Percentiles rank a stretch among this genome's conserved stretches.
Evolutionary conservation across 192 early-diverging fungal genomes (phyloP).

Genomic region (Coemansia biformis): DNA sequence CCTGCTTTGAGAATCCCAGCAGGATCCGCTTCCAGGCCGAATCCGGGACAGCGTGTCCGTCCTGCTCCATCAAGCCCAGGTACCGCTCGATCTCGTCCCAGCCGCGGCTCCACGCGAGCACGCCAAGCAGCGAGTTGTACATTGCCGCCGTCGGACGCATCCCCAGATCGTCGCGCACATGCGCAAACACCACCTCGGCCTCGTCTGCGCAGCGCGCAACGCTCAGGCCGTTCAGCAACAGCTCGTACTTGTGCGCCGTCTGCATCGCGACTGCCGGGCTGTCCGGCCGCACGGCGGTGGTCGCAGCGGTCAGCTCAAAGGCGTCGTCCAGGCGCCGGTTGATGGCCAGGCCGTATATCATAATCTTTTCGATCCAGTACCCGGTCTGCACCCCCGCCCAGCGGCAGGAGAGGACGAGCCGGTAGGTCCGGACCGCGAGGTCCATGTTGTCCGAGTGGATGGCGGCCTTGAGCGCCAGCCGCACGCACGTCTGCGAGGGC

Average conservation of each 20-base stretch:
- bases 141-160: conserved; percentile 29
- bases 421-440: conserved; percentile 28
- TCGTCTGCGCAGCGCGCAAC: conserved; percentile 13
- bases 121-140: conserved; percentile 36
- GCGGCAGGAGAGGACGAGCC: conserved; percentile 13
- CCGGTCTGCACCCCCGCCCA: conserved; percentile 23
- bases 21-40: conserved; percentile 32
- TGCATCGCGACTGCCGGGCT: conserved; percentile 20
- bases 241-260: conserved; percentile 34
- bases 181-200: conserved; percentile 20
- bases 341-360: conserved; percentile 45
- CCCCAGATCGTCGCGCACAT: conserved; percentile 29
- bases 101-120: conserved; percentile 13
- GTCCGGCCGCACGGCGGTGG: conserved; percentile 4
- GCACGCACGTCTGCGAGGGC: conserved; percentile 33
- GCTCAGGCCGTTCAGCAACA: conserved; percentile 35
- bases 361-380: conserved; percentile 39
- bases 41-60: conserved; percentile 16
- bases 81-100: conserved; percentile 21
- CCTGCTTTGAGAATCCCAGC: conserved; percentile 28
- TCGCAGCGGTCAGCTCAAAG: conserved; percentile 30
- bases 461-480: conserved; percentile 31
- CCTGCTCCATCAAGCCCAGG: conserved; percentile 25
- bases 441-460: conserved; percentile 16
- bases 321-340: conserved; percentile 25